Evolutionary conservation across 768 basidiomycete species (phyloP).

Genomic region (Suillus luteus): DNA sequence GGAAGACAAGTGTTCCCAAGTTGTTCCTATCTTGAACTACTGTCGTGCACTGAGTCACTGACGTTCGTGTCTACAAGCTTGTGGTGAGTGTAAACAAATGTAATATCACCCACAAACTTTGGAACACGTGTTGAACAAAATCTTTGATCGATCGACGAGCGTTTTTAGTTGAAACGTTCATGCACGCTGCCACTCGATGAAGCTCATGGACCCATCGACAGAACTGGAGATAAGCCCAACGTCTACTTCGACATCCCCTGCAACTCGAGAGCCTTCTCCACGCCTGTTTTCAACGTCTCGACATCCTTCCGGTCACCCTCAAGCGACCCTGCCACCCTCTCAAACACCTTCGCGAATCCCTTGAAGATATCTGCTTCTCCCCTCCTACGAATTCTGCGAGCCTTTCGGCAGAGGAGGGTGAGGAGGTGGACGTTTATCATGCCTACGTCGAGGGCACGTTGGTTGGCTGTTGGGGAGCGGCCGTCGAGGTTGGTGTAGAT

Average conservation of each 20-base stretch:
- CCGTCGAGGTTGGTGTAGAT: constrained; percentile 55
- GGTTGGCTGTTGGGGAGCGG: constrained; percentile 47
- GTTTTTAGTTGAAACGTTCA: background rate
- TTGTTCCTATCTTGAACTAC: background rate
- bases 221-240: background rate
- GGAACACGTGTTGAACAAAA: background rate
- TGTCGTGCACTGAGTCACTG: too few species aligned
- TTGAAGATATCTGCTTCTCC: constrained; percentile 45
- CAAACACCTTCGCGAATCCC: constrained; percentile 46
- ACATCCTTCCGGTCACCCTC: constrained; percentile 38
- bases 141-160: background rate
- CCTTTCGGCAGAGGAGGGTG: constrained; percentile 42
- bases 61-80: background rate
- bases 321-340: constrained; percentile 39
- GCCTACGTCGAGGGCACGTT: constrained; percentile 49
- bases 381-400: constrained; percentile 52
- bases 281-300: constrained; percentile 41
- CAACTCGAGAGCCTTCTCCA: constrained; percentile 38
- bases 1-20: too few species aligned
- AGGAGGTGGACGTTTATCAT: constrained; percentile 42
- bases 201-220: background rate
- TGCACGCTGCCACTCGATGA: too few species aligned
- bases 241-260: constrained; percentile 16
- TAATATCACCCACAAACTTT: background rate
- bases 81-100: background rate